A percentile compares a stretch with the other conserved stretches of the same genome.
Conservation (phyloP, 2,329 filamentous ascomycete species). For the Immersiporthe knoxdaviesiana region DNA sequence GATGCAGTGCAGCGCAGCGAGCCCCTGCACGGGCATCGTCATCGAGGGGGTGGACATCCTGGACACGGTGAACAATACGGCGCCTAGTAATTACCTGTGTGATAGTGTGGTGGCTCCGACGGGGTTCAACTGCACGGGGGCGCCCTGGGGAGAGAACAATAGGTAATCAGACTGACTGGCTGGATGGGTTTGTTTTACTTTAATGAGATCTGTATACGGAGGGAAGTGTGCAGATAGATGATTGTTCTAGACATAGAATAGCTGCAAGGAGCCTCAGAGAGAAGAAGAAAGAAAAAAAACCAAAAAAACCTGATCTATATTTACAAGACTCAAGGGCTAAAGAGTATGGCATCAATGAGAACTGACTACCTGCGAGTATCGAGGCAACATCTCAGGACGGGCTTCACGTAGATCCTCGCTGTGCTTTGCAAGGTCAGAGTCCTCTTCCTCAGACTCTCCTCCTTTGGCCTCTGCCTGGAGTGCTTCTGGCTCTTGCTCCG, state of each 20-base stretch:
- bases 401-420: background rate
- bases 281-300: too few relatives aligned
- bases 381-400: background rate
- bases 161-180: background rate
- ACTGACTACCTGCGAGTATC: conserved; percentile 21
- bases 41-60: conserved; percentile 19
- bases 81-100: conserved; percentile 25
- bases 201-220: background rate
- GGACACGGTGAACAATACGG: conserved; percentile 24
- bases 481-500: background rate
- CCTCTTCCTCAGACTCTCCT: too few relatives aligned
- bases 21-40: conserved; percentile 26
- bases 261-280: background rate
- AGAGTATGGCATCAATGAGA: background rate
- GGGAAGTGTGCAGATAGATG: background rate
- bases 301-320: background rate
- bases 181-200: background rate
- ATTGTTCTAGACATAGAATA: background rate
- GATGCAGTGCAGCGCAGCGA: conserved; percentile 29
- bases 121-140: conserved; percentile 27
- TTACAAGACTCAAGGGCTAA: background rate
- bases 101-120: conserved; percentile 25
- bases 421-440: background rate
- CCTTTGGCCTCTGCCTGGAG: background rate
- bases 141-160: conserved; percentile 28